These are phyloP conservation scores for Tetracladium maxilliforme DNA, from an alignment of 2,329 filamentous ascomycete species.

Conservation along the genomic window DNA sequence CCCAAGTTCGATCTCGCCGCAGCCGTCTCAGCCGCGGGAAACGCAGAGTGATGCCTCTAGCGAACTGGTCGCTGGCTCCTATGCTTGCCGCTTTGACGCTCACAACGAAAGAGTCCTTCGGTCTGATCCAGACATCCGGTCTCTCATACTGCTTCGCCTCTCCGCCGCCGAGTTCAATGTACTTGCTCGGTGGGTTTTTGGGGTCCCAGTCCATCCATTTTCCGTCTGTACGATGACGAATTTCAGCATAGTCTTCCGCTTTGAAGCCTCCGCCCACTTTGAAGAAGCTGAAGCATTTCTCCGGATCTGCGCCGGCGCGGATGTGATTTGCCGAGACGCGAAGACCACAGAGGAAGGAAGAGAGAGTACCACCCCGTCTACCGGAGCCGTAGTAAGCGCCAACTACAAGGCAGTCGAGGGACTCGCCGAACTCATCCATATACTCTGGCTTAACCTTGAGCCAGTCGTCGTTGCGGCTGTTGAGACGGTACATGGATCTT, in stretches of 20 bases:
- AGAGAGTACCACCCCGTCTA: constrained; percentile 64
- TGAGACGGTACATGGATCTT: constrained; percentile 69
- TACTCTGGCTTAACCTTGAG: constrained; percentile 98
- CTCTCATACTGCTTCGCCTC: constrained; percentile 58
- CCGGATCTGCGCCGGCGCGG: constrained; percentile 38
- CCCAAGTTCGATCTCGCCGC: constrained; percentile 74
- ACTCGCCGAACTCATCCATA: constrained; percentile 92
- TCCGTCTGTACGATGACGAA: constrained; percentile 72
- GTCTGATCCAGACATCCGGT: constrained; percentile 88
- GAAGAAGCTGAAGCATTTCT: constrained; percentile 88
- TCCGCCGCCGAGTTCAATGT: constrained; percentile 71
- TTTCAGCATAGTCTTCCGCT: constrained; percentile 68
- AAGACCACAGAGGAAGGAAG: constrained; percentile 83
- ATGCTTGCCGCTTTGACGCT: constrained; percentile 81
- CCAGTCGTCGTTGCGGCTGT: constrained; percentile 90
- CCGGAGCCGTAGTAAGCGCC: constrained; percentile 91
- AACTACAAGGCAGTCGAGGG: constrained; percentile 76
- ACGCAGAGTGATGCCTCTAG: constrained; percentile 61
- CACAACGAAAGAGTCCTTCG: constrained; percentile 74
- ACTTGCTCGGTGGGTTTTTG: constrained; percentile 59
- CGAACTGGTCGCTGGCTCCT: constrained; percentile 62
- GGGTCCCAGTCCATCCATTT: constrained; percentile 84
- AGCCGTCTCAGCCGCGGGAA: constrained; percentile 83
- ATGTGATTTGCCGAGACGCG: constrained; percentile 58
- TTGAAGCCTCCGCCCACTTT: constrained; percentile 93